Conservation (phyloP, 73 alveolate species). For the Paramecium primaurelia region DNA sequence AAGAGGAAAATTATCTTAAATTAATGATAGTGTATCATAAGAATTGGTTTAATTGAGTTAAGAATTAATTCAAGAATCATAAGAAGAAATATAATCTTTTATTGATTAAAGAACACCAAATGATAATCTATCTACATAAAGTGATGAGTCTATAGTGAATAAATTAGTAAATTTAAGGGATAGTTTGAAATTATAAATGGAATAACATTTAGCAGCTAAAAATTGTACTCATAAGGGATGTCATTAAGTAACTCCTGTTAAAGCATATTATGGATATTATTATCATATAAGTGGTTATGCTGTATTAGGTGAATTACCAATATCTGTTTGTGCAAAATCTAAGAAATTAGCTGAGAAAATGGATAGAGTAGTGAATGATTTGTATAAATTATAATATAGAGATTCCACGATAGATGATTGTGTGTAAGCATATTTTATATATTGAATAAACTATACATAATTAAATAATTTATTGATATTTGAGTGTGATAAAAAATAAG, state of each 20-base stretch:
- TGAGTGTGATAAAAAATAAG: no score
- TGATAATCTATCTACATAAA: neutral
- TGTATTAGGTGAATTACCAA: constrained; percentile 4
- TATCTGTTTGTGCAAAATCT: constrained; percentile 29
- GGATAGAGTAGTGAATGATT: constrained; percentile 20
- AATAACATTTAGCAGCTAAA: constrained; percentile 23
- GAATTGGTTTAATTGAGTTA: neutral
- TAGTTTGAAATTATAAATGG: neutral
- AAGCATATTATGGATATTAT: constrained; percentile 46
- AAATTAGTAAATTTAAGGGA: constrained; percentile 12
- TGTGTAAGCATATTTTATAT: constrained; percentile 44
- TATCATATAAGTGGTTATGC: constrained; percentile 16
- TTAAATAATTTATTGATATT: no score
- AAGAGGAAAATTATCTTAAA: neutral
- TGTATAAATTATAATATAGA: constrained; percentile 31
- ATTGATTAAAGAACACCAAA: neutral
- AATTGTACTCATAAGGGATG: constrained; percentile 44
- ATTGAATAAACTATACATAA: neutral
- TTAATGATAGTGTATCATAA: neutral
- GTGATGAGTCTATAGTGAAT: neutral
- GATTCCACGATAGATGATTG: constrained; percentile 28
- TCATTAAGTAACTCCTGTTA: neutral
- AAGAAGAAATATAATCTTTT: neutral
- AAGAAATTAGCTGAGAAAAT: neutral
- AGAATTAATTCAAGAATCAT: neutral